These are phyloP conservation scores for Neonectria neomacrospora DNA, from an alignment of 2,329 filamentous ascomycete genomes.

Conservation along the genomic window DNA sequence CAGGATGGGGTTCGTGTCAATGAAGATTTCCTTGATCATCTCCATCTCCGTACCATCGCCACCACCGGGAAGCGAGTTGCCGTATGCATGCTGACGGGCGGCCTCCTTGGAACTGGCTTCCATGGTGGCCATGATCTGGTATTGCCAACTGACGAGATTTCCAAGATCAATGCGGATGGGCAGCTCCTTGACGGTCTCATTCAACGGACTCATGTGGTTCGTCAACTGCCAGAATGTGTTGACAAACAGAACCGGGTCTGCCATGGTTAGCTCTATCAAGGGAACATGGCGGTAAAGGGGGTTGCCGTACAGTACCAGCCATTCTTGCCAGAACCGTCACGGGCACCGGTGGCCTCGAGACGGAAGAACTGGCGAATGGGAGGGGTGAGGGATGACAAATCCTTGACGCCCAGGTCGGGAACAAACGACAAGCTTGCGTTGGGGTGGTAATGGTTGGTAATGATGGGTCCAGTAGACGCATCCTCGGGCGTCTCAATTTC, in stretches of 20 bases:
- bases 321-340: conserved; percentile 86
- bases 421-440: conserved; percentile 93
- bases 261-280: conserved; percentile 30
- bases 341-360: conserved; percentile 81
- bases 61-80: conserved; percentile 75
- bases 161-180: conserved; percentile 86
- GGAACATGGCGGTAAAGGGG: neutral
- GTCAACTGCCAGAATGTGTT: conserved; percentile 98
- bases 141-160: conserved; percentile 90
- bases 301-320: conserved; percentile 79
- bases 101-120: conserved; percentile 90
- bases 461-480: conserved; percentile 71
- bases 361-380: conserved; percentile 81
- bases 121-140: conserved; percentile 83
- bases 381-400: conserved; percentile 74
- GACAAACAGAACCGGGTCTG: conserved; percentile 83
- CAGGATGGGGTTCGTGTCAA: conserved; percentile 94
- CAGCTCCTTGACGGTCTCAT: conserved; percentile 85
- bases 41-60: conserved; percentile 95
- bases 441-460: conserved; percentile 91
- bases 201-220: conserved; percentile 90
- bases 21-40: conserved; percentile 93
- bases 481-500: conserved; percentile 61
- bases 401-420: conserved; percentile 78
- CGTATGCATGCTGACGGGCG: conserved; percentile 80